These are phyloP conservation scores for Acanthamoeba rhysodes DNA, from an alignment of 208 protist species.

Conservation along the genomic window DNA sequence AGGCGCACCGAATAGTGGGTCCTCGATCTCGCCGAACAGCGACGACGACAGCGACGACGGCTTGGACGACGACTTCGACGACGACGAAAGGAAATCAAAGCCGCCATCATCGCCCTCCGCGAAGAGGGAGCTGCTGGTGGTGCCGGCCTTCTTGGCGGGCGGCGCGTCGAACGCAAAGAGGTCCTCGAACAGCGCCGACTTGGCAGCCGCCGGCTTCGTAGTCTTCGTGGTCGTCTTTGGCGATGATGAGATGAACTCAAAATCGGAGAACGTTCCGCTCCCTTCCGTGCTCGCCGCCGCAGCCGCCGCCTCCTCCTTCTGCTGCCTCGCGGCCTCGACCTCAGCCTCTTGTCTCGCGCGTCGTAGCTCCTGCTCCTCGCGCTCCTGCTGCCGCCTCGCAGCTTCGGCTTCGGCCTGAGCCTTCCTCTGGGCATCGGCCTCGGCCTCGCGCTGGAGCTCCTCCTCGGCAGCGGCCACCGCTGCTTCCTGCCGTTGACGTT, in stretches of 20 bases:
- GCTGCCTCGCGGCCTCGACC: neutral
- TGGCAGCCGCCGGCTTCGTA: neutral
- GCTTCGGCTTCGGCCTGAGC: neutral
- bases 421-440: too few species aligned
- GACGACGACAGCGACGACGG: neutral
- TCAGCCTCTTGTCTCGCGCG: neutral
- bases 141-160: too few species aligned
- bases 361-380: conserved; percentile 4
- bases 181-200: neutral
- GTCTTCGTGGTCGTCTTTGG: neutral
- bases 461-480: too few species aligned
- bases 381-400: neutral
- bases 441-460: too few species aligned
- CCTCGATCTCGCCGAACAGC: neutral
- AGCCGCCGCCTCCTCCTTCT: neutral
- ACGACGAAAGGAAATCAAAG: neutral
- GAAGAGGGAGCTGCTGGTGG: too few species aligned
- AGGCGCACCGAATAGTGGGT: neutral
- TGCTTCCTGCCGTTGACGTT: too few species aligned
- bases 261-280: neutral
- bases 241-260: neutral
- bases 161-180: neutral
- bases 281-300: neutral
- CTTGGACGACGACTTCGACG: neutral
- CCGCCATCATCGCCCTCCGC: neutral